phyloP scores from a whole-genome alignment of 352 stramenopile species.

The Pythium pyrilobum region DNA sequence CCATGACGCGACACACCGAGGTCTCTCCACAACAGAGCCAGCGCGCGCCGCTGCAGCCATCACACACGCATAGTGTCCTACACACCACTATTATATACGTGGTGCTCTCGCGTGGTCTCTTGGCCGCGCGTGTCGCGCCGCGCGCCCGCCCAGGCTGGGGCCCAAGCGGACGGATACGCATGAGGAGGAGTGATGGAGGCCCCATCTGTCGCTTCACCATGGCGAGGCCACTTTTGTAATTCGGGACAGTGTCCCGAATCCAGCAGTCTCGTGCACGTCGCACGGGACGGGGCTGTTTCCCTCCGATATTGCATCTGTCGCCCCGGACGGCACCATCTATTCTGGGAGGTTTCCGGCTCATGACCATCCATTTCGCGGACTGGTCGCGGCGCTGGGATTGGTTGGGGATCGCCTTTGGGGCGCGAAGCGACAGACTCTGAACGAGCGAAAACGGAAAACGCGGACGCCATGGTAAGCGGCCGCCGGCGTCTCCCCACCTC shows the following conservation, averaged over 20 bases:
- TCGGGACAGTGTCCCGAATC: neutral
- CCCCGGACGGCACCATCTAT: neutral
- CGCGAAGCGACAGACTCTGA: slow-evolving; percentile 11
- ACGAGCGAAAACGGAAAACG: slow-evolving; percentile 3
- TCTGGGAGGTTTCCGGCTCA: slow-evolving; percentile 24
- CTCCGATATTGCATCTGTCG: slow-evolving; percentile 8
- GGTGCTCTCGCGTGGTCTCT: no score
- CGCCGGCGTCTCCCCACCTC: neutral
- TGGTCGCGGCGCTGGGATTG: neutral
- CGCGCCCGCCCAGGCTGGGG: no score
- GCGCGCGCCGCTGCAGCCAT: slow-evolving; percentile 16
- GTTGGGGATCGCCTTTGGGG: neutral
- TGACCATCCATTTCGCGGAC: slow-evolving; percentile 22
- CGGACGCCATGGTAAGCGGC: slow-evolving; percentile 3
- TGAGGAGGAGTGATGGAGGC: no score
- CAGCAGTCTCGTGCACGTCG: neutral
- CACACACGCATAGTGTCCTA: no score
- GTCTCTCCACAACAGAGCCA: neutral
- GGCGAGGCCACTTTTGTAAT: neutral
- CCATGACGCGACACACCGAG: neutral
- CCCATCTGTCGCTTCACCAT: no score
- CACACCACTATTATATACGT: no score
- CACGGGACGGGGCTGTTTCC: slow-evolving; percentile 4
- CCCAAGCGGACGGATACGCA: no score
- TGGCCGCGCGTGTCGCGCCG: neutral